Conservation (phyloP, 129 eudicot species). For the Dittrichia graveolens region DNA sequence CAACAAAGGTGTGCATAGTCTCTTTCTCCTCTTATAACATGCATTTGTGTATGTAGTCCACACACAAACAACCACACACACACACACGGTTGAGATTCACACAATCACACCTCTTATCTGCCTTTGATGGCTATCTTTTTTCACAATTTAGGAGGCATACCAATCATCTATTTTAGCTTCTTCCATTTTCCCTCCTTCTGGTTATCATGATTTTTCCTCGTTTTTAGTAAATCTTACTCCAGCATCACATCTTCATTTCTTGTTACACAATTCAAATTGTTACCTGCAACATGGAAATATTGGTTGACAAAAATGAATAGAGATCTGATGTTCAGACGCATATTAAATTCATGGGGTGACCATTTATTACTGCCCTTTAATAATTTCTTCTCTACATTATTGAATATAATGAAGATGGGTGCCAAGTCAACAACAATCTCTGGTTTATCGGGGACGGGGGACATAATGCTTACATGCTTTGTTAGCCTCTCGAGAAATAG, state of each 20-base stretch:
- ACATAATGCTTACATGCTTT: slow-evolving; percentile 97
- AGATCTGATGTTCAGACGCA: slow-evolving; percentile 10
- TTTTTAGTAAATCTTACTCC: background rate
- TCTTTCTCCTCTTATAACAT: background rate
- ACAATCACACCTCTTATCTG: background rate
- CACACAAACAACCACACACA: too few species aligned
- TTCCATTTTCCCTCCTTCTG: background rate
- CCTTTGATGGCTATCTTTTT: background rate
- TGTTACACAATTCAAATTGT: background rate
- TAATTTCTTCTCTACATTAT: slow-evolving; percentile 1
- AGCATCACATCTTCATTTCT: slow-evolving; percentile 4
- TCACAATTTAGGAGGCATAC: background rate
- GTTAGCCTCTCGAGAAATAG: slow-evolving; percentile 94
- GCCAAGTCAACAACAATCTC: slow-evolving; percentile 93
- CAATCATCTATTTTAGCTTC: background rate
- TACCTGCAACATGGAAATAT: slow-evolving; percentile 12
- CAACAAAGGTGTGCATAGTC: slow-evolving; percentile 68
- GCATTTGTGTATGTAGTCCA: slow-evolving; percentile 1
- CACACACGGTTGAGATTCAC: too few species aligned
- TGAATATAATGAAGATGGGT: slow-evolving; percentile 69
- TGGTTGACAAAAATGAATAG: background rate
- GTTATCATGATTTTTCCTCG: background rate
- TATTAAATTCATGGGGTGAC: background rate
- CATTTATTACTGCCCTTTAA: slow-evolving; percentile 15
- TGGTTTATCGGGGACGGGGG: slow-evolving; percentile 93